phyloP scores from a whole-genome alignment of 768 basidiomycete species.

The Cytidiella melzeri region DNA sequence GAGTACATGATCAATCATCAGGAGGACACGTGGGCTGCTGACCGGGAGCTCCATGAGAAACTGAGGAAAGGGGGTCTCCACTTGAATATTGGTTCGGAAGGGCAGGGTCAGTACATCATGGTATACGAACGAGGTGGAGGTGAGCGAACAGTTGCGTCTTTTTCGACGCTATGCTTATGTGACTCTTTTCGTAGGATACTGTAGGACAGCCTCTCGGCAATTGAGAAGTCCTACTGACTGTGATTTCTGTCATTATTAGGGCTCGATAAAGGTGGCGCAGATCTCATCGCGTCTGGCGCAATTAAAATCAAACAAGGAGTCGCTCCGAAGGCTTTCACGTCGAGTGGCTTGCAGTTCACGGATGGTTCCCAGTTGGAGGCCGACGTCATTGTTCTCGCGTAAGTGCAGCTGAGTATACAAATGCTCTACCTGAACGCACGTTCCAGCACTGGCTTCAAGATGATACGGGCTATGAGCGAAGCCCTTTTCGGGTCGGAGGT shows the following conservation, averaged over 20 bases:
- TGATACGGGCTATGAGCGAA: slow-evolving; percentile 25
- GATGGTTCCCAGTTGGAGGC: slow-evolving; percentile 22
- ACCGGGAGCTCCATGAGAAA: slow-evolving; percentile 29
- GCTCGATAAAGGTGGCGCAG: slow-evolving; percentile 18
- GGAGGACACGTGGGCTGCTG: slow-evolving; percentile 21
- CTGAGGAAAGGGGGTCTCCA: slow-evolving; percentile 31
- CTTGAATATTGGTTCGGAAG: slow-evolving; percentile 29
- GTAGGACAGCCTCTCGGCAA: slow-evolving; percentile 1
- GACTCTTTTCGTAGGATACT: slow-evolving; percentile 7
- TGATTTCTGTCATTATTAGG: slow-evolving; percentile 6
- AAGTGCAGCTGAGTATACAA: too few relatives aligned
- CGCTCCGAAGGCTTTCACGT: slow-evolving; percentile 2
- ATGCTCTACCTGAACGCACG: neutral
- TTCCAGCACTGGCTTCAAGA: slow-evolving; percentile 27
- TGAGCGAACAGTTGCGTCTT: slow-evolving; percentile 12
- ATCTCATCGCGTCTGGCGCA: slow-evolving; percentile 13
- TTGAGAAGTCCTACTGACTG: neutral
- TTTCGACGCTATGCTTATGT: neutral
- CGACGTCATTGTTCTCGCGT: slow-evolving; percentile 29
- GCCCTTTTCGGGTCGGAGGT: slow-evolving; percentile 32
- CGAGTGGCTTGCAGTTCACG: slow-evolving; percentile 21
- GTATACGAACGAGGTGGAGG: slow-evolving; percentile 29
- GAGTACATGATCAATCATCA: slow-evolving; percentile 12
- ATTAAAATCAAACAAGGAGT: slow-evolving; percentile 19
- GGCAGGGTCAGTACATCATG: slow-evolving; percentile 24